A percentile compares a stretch with the other conserved stretches of the same genome.
These are phyloP conservation scores for Lupinus albus DNA, from an alignment of 306 rosid genomes.

Conservation along the genomic window DNA sequence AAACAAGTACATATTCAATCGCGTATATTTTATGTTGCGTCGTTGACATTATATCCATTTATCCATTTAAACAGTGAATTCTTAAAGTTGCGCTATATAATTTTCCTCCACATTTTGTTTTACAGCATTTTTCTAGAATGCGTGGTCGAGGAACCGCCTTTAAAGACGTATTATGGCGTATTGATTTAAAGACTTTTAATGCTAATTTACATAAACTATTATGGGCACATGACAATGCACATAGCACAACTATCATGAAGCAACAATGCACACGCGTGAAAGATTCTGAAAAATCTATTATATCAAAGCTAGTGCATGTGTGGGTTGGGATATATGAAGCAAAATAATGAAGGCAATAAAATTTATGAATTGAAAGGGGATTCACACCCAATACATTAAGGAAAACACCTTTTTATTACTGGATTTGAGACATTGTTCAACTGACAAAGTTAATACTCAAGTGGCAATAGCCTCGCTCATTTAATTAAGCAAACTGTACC, in stretches of 20 bases:
- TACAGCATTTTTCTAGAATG: too few relatives aligned
- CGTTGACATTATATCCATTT: too few relatives aligned
- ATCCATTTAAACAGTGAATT: too few relatives aligned
- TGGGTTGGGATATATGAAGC: constrained; percentile 18
- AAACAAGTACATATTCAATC: too few relatives aligned
- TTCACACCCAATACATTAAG: constrained; percentile 1
- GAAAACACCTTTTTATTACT: neutral
- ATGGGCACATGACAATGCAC: constrained; percentile 28
- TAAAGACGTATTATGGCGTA: too few relatives aligned
- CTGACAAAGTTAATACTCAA: neutral
- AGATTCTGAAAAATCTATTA: constrained; percentile 35
- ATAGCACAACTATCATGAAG: constrained; percentile 27
- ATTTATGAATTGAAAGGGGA: constrained; percentile 27
- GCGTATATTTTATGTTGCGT: too few relatives aligned
- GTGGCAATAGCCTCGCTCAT: too few relatives aligned
- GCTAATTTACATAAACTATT: constrained; percentile 21
- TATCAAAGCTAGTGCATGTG: constrained; percentile 34
- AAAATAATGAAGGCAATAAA: constrained; percentile 31
- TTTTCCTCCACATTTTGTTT: too few relatives aligned
- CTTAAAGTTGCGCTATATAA: too few relatives aligned
- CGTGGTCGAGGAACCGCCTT: too few relatives aligned
- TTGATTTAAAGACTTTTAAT: too few relatives aligned
- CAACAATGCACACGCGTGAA: constrained; percentile 40
- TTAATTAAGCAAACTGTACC: neutral
- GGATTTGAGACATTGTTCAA: neutral